Evolutionary conservation across 345 rosid species (phyloP), one percentile per base, ranked within the genome.

Genomic region (Psidium guajava): DNA sequence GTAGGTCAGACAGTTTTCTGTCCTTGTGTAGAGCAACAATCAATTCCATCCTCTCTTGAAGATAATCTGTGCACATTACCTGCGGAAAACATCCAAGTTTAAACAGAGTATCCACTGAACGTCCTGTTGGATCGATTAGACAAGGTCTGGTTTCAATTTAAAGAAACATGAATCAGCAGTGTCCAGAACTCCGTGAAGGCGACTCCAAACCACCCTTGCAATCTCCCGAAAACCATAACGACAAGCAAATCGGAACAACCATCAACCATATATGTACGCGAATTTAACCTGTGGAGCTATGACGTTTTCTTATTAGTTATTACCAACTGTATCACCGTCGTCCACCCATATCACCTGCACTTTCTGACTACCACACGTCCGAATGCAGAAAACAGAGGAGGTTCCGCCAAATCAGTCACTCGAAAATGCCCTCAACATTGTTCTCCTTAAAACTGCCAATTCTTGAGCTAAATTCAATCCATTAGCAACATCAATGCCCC

Each of bases 51-150:
- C 92, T 94, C 92, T 97, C 99, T 89, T 91, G 89, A 86, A 88
- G 90, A 88, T 91, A 86, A 73, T 95, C 94, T 13, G 90, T 92
- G 83, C 95, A 94, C 99, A 97, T 94, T 40, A 92, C 98, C 99
- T 96, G 91, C 15, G 16, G 64, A 52, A 50, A 53, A 18, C 44
- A 50, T 64, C 32, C 5, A 73, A 11, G 27, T 52, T 27, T 52
- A 47, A 49, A 58, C 47, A 16, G 21, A 57, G 20, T 1, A 51
- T 24, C 50, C 16, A 22, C 47, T 40, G 24, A 83, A 53, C 11
- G 75, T 64, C 11, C 36, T 51, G 44, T 32, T 9, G 56, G 56
- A 82, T 82, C 24, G 27, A 52, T 50, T 18, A 14, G 27, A 82
- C 25, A 82, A 50, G 32, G 57, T 51, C 27, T 27, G 44, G 69